phyloP scores from a whole-genome alignment of 23 red algal species.

The Chondrus crispus region DNA sequence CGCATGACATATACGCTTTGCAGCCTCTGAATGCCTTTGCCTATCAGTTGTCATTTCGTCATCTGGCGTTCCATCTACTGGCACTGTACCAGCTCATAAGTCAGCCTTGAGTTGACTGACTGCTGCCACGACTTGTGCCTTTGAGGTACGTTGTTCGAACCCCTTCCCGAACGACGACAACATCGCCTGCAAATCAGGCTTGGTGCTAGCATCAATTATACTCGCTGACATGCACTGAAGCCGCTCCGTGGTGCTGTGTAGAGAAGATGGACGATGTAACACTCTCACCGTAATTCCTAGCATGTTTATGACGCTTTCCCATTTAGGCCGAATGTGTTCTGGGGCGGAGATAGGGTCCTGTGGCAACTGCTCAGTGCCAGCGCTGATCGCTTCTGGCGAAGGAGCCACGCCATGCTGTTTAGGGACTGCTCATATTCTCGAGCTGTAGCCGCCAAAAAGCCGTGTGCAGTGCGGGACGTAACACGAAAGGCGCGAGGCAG shows the following conservation, averaged over 20 bases:
- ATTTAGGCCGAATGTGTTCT: background rate
- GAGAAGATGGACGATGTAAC: background rate
- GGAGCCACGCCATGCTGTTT: background rate
- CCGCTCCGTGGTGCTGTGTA: background rate
- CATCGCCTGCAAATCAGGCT: background rate
- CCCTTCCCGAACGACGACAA: background rate
- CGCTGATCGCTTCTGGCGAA: background rate
- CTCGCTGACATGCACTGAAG: background rate
- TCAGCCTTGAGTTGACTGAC: background rate
- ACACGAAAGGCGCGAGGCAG: background rate
- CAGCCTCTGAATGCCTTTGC: background rate
- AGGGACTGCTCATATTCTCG: background rate
- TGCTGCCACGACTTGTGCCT: background rate
- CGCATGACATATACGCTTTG: background rate
- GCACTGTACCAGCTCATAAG: background rate
- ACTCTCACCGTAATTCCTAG: background rate
- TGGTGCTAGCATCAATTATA: background rate
- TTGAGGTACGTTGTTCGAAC: background rate
- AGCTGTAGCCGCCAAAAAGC: background rate
- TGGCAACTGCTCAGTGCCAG: background rate
- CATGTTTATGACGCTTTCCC: background rate
- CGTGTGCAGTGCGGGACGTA: background rate
- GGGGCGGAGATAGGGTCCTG: background rate
- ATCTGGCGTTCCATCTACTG: background rate
- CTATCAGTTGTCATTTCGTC: background rate